Conservation (phyloP, 495 filamentous ascomycete species). For the Physcia stellaris region DNA sequence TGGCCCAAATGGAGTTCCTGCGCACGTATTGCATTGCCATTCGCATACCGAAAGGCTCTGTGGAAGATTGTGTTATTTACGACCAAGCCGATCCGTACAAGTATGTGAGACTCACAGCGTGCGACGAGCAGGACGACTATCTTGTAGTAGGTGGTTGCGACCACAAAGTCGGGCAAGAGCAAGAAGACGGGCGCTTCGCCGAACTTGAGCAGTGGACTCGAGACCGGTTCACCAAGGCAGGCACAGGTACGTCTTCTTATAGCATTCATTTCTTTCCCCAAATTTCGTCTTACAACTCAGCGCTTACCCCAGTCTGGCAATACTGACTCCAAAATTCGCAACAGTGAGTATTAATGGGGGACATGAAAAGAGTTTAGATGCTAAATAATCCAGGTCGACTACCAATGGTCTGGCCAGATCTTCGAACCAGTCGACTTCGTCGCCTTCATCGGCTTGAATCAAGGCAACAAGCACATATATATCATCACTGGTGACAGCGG, state of each 20-base stretch:
- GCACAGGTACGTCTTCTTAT: too few relatives aligned
- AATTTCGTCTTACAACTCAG: too few relatives aligned
- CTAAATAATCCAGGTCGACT: too few relatives aligned
- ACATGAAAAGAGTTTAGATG: too few relatives aligned
- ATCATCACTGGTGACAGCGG: constrained; percentile 44
- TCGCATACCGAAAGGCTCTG: constrained; percentile 32
- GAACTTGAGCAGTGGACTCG: constrained; percentile 39
- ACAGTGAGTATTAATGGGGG: too few relatives aligned
- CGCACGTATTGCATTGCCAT: constrained; percentile 45
- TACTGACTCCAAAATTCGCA: too few relatives aligned
- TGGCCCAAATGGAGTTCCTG: constrained; percentile 34
- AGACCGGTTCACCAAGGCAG: constrained; percentile 36
- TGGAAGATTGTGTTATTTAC: constrained; percentile 42
- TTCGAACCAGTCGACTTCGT: constrained; percentile 41
- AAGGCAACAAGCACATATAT: constrained; percentile 36
- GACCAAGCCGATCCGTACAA: constrained; percentile 40
- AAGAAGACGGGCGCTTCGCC: constrained; percentile 23
- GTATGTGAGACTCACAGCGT: constrained; percentile 37
- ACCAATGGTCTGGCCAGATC: constrained; percentile 44
- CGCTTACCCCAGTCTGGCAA: too few relatives aligned
- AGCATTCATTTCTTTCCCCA: too few relatives aligned
- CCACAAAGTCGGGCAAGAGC: constrained; percentile 46
- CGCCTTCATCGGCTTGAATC: constrained; percentile 42
- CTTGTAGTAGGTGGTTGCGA: constrained; percentile 44
- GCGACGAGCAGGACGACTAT: constrained; percentile 39